Evolutionary conservation across 257 asterid species (phyloP).

Genomic region (Fraxinus cuspidata): DNA sequence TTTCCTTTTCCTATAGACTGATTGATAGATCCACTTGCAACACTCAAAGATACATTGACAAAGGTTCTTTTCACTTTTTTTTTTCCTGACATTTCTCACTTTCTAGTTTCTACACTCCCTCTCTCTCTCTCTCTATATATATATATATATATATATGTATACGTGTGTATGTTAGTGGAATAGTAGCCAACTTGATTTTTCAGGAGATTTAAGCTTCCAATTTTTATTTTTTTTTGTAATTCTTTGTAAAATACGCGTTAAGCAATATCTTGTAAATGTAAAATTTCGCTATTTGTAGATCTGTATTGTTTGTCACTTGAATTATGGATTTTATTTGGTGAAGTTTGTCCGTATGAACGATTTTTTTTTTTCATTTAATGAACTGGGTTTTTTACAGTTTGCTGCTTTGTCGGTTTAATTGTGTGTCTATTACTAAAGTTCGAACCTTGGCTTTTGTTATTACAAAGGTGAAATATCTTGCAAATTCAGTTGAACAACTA

Average conservation of each 20-base stretch:
- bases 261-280: not conserved
- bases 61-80: not conserved
- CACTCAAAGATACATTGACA: not conserved
- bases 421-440: conserved; percentile 11
- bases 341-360: not conserved
- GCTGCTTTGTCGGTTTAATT: conserved; percentile 1
- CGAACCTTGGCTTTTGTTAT: conserved; percentile 4
- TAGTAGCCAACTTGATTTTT: not conserved
- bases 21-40: not conserved
- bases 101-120: not conserved
- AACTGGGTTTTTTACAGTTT: not conserved
- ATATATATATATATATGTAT: too few relatives aligned
- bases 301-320: not conserved
- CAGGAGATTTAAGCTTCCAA: not conserved
- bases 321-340: not conserved
- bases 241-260: not conserved
- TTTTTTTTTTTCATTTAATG: not conserved
- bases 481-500: too few relatives aligned
- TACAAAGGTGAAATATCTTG: not conserved
- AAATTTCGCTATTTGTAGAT: not conserved
- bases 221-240: not conserved
- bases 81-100: not conserved
- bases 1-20: not conserved
- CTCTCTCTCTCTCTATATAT: not conserved
- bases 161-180: not conserved